Conservation (phyloP, 805 yeast species). For the Candida insectalens region DNA sequence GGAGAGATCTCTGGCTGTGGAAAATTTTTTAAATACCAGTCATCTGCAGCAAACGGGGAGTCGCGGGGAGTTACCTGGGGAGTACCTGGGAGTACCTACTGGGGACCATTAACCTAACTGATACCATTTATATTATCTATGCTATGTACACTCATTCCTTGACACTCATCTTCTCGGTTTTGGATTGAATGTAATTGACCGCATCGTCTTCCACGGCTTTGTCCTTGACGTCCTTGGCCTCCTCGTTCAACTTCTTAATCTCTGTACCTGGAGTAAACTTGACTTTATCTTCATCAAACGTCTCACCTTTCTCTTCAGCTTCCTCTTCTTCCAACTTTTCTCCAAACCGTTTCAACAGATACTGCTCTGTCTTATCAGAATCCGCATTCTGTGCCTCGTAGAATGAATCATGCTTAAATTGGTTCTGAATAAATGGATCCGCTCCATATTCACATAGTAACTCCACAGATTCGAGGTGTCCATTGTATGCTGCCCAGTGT, state of each 20-base stretch:
- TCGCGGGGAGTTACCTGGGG: no score
- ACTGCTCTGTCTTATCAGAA: conserved; percentile 68
- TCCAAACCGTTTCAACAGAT: conserved; percentile 55
- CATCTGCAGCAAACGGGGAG: no score
- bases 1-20: no score
- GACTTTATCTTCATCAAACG: conserved; percentile 27
- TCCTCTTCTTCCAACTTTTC: conserved; percentile 53
- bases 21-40: no score
- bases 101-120: no score
- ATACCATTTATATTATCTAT: neutral
- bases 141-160: neutral
- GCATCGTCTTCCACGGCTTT: no score
- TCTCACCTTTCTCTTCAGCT: conserved; percentile 38
- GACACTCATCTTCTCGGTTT: no score
- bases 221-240: conserved; percentile 32
- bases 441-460: conserved; percentile 67
- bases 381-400: conserved; percentile 82
- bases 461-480: conserved; percentile 65
- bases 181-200: no score
- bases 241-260: conserved; percentile 38
- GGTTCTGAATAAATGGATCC: conserved; percentile 73
- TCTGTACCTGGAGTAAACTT: conserved; percentile 41
- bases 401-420: conserved; percentile 70
- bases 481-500: conserved; percentile 94
- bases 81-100: no score